Base-by-base conservation (phyloP, 2,329 filamentous ascomycete species). In the Colletotrichum viniferum region DNA sequence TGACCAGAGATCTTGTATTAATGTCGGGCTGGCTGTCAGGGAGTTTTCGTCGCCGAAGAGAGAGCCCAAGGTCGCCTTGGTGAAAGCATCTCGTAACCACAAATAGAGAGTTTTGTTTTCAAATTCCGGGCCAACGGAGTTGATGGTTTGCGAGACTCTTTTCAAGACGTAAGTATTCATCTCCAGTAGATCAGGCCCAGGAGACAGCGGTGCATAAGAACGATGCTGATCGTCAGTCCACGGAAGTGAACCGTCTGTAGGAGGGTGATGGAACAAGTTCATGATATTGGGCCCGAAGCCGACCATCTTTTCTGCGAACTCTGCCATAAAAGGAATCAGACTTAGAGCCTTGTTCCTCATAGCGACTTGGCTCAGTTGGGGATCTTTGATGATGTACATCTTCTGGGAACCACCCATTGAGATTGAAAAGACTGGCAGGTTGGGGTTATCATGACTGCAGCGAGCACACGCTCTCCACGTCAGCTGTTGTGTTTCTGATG, bases 11-110 rank as follows among this genome's bases (percentile, higher is more conserved):
- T 72, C 61, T 26, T 68, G 63, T 26, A 64, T 55, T 16, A 72
- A 68, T 1, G 18, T 68, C 5, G 36, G 21, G 21, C 87, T 77
- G 4, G 79, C 63, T 26, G 79, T 81, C 58, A 87, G 80, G 0
- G 87, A 86, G 67, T 87, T 88, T 16, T 86, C 76, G 1, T 84
- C 81, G 2, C 88, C 88, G 56, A 84, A 88, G n/a, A 90, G 78
- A 1, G 84, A 83, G 21, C 81, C 77, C 18, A 81, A 80, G 0
- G 85, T 85, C 0, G 86, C 84, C 16, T 82, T 74, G 9, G 85
- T 85, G 67, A 87, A 81, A 4, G 82, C 75, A 4, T 84, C 72
- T 9, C 84, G 81, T 3, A 87, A 48, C 86, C 86, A 88, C 1
- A 79, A 24, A 71, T 81, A 88, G 21, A 72, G 7, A 28, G 52